Conservation (phyloP, 2,329 filamentous ascomycete species). For the Xylaria polymorpha region DNA sequence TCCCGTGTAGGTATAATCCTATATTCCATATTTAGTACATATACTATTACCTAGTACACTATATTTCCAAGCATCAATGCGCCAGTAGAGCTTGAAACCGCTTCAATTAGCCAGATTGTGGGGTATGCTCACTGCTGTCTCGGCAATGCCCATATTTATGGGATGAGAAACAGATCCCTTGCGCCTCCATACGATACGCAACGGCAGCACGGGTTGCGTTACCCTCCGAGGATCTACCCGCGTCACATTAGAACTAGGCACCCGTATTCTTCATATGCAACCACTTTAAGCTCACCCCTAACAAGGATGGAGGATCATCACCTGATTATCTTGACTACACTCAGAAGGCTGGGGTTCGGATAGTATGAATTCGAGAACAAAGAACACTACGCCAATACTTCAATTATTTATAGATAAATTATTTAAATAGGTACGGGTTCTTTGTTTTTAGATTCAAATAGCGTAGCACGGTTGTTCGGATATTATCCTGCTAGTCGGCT, state of each 20-base stretch:
- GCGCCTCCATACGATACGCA: not conserved
- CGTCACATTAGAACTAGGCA: not conserved
- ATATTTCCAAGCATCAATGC: constrained; percentile 24
- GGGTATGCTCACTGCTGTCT: constrained; percentile 28
- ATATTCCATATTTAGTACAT: constrained; percentile 7
- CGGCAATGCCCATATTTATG: constrained; percentile 26
- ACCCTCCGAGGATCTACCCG: constrained; percentile 15
- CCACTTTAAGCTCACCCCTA: constrained; percentile 19
- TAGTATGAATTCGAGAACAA: not conserved
- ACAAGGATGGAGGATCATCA: constrained; percentile 1
- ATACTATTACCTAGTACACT: not conserved
- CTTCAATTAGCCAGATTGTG: constrained; percentile 37
- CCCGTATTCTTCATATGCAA: constrained; percentile 24
- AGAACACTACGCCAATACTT: not conserved
- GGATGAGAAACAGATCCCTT: constrained; percentile 12
- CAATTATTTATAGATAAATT: not conserved
- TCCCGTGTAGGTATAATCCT: not conserved
- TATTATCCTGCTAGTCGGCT: not conserved
- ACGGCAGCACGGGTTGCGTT: constrained; percentile 8
- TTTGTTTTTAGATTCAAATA: not conserved
- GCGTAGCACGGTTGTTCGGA: not conserved
- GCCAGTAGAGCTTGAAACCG: constrained; percentile 25
- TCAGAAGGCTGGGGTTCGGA: not conserved
- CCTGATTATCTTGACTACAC: constrained; percentile 6
- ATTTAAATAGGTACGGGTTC: not conserved